phyloP scores from a whole-genome alignment of 345 rosid species.

The Ricinus communis region DNA sequence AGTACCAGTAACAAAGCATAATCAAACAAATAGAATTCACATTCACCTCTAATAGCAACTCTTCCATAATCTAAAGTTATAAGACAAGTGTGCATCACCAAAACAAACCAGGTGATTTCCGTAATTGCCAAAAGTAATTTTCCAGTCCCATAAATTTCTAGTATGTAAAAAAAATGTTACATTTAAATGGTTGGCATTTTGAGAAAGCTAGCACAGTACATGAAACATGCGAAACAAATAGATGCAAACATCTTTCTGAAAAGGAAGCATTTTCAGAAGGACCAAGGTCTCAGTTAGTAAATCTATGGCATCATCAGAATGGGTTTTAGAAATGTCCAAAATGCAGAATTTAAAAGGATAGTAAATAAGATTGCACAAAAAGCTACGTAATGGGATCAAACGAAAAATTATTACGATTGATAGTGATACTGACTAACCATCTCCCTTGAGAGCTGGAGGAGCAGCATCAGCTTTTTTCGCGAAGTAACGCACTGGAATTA shows the following conservation, averaged over 20 bases:
- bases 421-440: constrained; percentile 70
- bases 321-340: too few relatives aligned
- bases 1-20: neutral
- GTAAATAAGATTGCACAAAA: too few relatives aligned
- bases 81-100: neutral
- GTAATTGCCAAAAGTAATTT: neutral
- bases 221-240: neutral
- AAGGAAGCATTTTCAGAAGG: too few relatives aligned
- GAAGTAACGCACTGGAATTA: constrained; percentile 60
- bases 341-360: too few relatives aligned
- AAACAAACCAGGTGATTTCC: neutral
- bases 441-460: constrained; percentile 72
- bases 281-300: too few relatives aligned
- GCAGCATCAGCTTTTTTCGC: constrained; percentile 81
- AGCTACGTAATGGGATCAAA: too few relatives aligned
- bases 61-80: neutral
- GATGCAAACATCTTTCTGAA: neutral
- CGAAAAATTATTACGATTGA: too few relatives aligned
- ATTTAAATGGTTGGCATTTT: neutral
- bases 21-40: neutral
- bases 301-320: too few relatives aligned
- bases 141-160: neutral
- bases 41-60: neutral
- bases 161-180: neutral
- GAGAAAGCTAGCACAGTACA: neutral